A percentile compares a stretch with the other conserved stretches of the same genome.
Evolutionary conservation across 2,329 filamentous ascomycete species (phyloP).

Genomic region (Coleophoma crateriformis): DNA sequence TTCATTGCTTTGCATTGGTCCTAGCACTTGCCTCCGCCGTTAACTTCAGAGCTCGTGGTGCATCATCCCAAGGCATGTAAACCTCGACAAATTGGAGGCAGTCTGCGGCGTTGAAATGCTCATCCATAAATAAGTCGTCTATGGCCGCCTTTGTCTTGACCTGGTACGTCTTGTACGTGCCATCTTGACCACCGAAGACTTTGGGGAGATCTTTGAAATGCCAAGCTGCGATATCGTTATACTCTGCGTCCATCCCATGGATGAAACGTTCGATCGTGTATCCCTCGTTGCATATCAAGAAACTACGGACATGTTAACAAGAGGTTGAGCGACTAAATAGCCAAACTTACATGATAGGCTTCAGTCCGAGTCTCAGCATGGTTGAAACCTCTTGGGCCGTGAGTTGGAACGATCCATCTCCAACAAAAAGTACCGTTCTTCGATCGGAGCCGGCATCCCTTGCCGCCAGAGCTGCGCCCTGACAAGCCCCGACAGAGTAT

Average conservation of each 20-base stretch:
- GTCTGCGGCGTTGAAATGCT: conserved; percentile 53
- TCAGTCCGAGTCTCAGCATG: conserved; percentile 70
- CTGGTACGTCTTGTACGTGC: conserved; percentile 55
- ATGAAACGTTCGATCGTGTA: conserved; percentile 89
- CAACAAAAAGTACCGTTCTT: conserved; percentile 79
- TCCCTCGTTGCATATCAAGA: conserved; percentile 82
- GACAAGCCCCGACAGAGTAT: conserved; percentile 55
- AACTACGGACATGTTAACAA: conserved; percentile 35
- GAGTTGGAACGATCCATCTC: conserved; percentile 81
- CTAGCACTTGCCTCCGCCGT: conserved; percentile 67
- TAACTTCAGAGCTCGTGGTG: conserved; percentile 62
- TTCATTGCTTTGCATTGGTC: conserved; percentile 48
- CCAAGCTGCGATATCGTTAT: conserved; percentile 80
- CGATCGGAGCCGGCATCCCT: conserved; percentile 55
- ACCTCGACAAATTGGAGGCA: conserved; percentile 71
- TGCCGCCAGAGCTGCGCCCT: conserved; percentile 69
- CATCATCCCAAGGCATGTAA: conserved; percentile 75
- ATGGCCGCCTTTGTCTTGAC: conserved; percentile 67
- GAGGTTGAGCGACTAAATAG: no score
- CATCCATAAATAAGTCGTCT: conserved; percentile 56
- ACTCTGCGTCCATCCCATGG: conserved; percentile 71
- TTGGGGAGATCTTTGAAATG: conserved; percentile 62
- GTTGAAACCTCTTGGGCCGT: conserved; percentile 81
- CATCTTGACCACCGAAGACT: conserved; percentile 58
- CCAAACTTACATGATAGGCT: conserved; percentile 64